Evolutionary conservation across 768 basidiomycete species (phyloP), one percentile per base, ranked within the genome.

Genomic region (Phylloporus sp.): DNA sequence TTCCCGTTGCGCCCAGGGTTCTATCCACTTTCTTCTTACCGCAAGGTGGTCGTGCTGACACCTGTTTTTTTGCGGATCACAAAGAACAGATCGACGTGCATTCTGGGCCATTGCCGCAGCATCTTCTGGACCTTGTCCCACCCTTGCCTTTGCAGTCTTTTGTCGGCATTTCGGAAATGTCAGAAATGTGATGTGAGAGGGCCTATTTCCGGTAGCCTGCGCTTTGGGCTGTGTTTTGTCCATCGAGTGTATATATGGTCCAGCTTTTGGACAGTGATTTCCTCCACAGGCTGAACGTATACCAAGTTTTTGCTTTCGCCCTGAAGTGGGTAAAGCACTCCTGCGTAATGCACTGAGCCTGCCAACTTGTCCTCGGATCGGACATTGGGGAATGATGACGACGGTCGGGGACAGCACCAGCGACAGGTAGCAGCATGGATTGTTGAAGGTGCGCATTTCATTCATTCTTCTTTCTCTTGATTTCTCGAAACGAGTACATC

Each of bases 401-500:
- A 80, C 22, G 90, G 90, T 0, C 73, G 76, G 52, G 68, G 92
- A 45, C 89, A 90, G 57, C 74, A 93, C 15, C 92, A 93, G 60
- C 88, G 89, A 59, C 77, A 82, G 45, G 91, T 88, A 6, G 91
- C 93, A 62, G 68, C 82, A 6, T 94, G 93, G 90, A 82, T 86
- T 6, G 83, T 86, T 10, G 81, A 84, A 63, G 80, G 87, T 84
- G 52, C 53, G 76, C 61, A 26, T 20, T 47, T 27, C 38, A 21
- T 51, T 49, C 42, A 21, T 48, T 46, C 39, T 11, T 40, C 28
- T 42, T 49, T 49, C 32, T 37, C 29, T 45, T 40, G 45, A 15
- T 42, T 35, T 36, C 23, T 55, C 55, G 18, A 52, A 6, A 18
- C 33, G 34, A 42, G 22, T 28, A 48, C 26, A 22, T 32, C 24